Base-by-base conservation (phyloP, 345 rosid genomes). In the Firmiana major region DNA sequence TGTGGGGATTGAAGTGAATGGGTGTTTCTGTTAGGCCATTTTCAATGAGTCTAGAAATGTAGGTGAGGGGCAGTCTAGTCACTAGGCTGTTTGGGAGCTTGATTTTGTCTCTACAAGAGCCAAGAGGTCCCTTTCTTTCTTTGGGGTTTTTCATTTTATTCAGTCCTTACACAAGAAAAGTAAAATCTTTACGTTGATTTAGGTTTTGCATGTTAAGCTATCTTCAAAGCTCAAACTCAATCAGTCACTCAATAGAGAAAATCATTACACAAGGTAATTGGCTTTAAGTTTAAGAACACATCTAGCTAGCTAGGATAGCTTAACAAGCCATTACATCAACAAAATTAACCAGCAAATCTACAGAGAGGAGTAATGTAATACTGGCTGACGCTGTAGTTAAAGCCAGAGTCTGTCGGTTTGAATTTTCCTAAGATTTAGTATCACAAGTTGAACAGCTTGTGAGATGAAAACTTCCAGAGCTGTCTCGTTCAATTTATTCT, bases 31-130 rank as follows among this genome's bases (percentile, higher is more conserved):
- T 46, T 48, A 24, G 38, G 13, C 22, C 26, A 46, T 64, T 26
- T 69, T 69, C 59, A 49, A 70, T 4, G 40, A 48, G 58, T 46
- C 42, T 69, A 26, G 22, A 46, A 45, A 8, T 46, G 24, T 70
- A 70, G 74, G 42, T 49, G 40, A 49, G 74, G 73, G 58, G 22
- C 21, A 5, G 40, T 49, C 74, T 70, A 70, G 12, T 0, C 12
- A 48, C 63, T 59, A 70, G 74, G 74, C 53, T 70, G 73, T 70
- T 48, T 70, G 43, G 16, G 43, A 49, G 43, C 59, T 70, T 49
- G 26, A 70, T 49, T 49, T 70, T 62, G 65, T 62, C 40, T 49
- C 21, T 9, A 3, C 40, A 5, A 38, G 40, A 38, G 34, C 15
- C 9, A 8, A 70, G 59, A 70, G 59, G 26, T 17, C 74, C 74